phyloP scores from a whole-genome alignment of 2,329 filamentous ascomycete species.

The Mycosphaerella sp. region DNA sequence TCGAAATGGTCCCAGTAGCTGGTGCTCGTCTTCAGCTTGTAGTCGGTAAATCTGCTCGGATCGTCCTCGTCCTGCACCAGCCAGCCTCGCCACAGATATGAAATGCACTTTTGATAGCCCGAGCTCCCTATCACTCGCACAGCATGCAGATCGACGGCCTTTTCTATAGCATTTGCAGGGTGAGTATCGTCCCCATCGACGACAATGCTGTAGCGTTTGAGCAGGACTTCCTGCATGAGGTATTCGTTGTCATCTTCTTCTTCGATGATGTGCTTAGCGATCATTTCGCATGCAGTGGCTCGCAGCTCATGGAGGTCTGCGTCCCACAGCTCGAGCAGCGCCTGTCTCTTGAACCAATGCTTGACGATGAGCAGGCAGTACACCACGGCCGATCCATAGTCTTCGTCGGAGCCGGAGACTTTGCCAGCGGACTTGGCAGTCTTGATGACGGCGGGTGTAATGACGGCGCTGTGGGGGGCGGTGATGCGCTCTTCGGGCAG shows the following conservation, averaged over 20 bases:
- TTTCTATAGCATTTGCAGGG: conserved; percentile 84
- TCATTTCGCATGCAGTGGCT: conserved; percentile 78
- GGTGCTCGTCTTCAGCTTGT: conserved; percentile 72
- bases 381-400: conserved; percentile 73
- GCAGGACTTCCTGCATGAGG: conserved; percentile 71
- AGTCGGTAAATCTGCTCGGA: conserved; percentile 81
- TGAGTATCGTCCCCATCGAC: conserved; percentile 63
- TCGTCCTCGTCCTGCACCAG: conserved; percentile 92
- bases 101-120: conserved; percentile 93
- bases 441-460: conserved; percentile 70
- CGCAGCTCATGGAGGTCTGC: conserved; percentile 74
- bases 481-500: conserved; percentile 71
- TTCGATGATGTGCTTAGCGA: conserved; percentile 86
- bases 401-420: conserved; percentile 32
- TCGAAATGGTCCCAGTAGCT: conserved; percentile 78
- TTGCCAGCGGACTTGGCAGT: conserved; percentile 74
- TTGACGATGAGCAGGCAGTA: conserved; percentile 72
- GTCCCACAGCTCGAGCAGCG: conserved; percentile 81
- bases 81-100: conserved; percentile 92
- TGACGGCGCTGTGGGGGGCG: conserved; percentile 73
- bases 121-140: conserved; percentile 82
- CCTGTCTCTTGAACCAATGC: conserved; percentile 74
- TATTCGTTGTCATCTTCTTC: conserved; percentile 70
- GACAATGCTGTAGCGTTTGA: conserved; percentile 82
- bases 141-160: conserved; percentile 87